A percentile compares a stretch with the other conserved stretches of the same genome.
Evolutionary conservation across 352 stramenopile species (phyloP).

Genomic region (Phytophthora sojae): DNA sequence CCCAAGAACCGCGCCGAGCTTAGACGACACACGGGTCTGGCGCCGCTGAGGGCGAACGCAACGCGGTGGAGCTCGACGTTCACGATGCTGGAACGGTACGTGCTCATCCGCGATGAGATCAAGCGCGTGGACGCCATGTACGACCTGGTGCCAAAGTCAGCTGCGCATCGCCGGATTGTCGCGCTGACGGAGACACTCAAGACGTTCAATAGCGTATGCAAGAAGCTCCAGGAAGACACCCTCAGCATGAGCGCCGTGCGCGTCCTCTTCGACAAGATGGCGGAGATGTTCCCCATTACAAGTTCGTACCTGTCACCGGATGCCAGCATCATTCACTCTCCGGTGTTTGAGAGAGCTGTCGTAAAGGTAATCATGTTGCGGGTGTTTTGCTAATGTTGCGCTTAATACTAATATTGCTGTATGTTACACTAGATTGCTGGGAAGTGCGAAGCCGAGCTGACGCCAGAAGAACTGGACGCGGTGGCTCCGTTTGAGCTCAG

Average conservation of each 20-base stretch:
- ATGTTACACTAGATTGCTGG: too few relatives aligned
- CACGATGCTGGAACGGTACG: slow-evolving; percentile 8
- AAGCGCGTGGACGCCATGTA: slow-evolving; percentile 16
- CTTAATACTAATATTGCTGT: too few relatives aligned
- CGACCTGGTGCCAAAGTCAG: slow-evolving; percentile 10
- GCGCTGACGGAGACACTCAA: slow-evolving; percentile 1
- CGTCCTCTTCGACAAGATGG: neutral
- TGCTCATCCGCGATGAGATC: slow-evolving; percentile 8
- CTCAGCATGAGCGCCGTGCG: neutral
- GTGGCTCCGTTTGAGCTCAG: too few relatives aligned
- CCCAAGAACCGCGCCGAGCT: slow-evolving; percentile 8
- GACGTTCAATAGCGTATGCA: slow-evolving; percentile 15
- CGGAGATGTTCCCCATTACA: too few relatives aligned
- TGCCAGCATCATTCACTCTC: too few relatives aligned
- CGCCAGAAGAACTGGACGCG: too few relatives aligned
- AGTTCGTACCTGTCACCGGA: too few relatives aligned
- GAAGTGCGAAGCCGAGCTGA: too few relatives aligned
- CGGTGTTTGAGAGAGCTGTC: too few relatives aligned
- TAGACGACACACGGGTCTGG: neutral
- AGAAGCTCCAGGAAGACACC: slow-evolving; percentile 1
- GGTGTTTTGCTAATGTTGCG: too few relatives aligned
- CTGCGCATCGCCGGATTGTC: slow-evolving; percentile 3
- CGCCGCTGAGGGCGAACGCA: neutral
- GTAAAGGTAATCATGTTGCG: too few relatives aligned
- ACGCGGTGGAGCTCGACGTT: neutral